Base-by-base conservation (phyloP, 305 asterid genomes). In the Ilex paraguariensis region DNA sequence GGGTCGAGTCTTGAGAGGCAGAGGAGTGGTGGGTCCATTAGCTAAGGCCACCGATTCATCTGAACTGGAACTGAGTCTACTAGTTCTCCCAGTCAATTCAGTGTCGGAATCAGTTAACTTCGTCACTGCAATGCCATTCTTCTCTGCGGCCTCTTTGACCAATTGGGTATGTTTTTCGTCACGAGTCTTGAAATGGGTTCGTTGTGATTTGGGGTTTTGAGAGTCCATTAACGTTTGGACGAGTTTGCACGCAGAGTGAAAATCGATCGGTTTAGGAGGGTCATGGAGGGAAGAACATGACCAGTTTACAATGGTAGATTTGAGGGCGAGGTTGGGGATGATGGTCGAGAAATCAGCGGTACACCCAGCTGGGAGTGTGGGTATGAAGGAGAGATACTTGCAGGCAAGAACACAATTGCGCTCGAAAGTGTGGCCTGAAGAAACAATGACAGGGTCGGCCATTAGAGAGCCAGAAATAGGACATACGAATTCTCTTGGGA, bases 371-470 rank as follows among this genome's bases (percentile, higher is more conserved):
- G 66, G 71, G 55, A 88, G 79, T 57, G 66, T 31, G 36, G 97
- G 98, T 21, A 16, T 61, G 60, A 79, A 89, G 1, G 78, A 66
- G 8, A 92, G 88, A 10, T 95, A 82, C 31, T 68, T 61, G 79
- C 98, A 89, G 56, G 96, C 97, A n/a, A 57, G 70, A 12, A 82
- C 82, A 75, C 85, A 85, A 68, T 72, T 81, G 36, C 98, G 92
- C 44, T 92, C 98, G 77, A 92, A 92, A 5, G 96, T 79, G 77
- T 89, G 96, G 59, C 97, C 97, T 40, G 97, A 87, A 46, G 97
- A 67, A 12, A 87, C 85, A 10, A 92, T 81, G 3, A 92, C 97
- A 1, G 98, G 98, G 71, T 92, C 98, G 70, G 91, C 89, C 98
- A 92, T 92, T 14, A 87, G 65, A 17, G 80, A 61, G 53, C 82